Evolutionary conservation across 2,329 filamentous ascomycete genomes (phyloP), one percentile per base, ranked within the genome.

Genomic region (Amesomyces nigricolor): DNA sequence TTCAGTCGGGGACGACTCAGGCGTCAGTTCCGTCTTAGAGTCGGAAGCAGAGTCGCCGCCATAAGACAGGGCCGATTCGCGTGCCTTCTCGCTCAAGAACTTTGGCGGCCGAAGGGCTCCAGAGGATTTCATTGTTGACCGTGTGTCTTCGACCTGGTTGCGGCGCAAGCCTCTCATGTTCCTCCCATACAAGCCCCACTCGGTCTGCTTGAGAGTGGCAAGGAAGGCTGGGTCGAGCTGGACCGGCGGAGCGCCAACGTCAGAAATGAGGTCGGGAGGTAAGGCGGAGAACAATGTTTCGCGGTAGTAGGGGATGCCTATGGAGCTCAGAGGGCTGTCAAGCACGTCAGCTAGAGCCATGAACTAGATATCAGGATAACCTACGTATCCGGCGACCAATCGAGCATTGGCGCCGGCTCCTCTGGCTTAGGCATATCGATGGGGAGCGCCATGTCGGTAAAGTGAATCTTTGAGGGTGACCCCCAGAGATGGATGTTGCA

Each of bases 221-320:
- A 95, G 69, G 35, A 91, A 80, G 30, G 85, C 79, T 2, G 80
- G 75, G 61, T 96, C 91, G 51, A 91, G 78, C 58, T 86, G 89
- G 11, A 79, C 72, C 0, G 91, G 88, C 14, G 91, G 89, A 13
- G 88, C 89, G 37, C 92, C 92, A 39, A 95, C 81, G 68, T 96
- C 91, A 56, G 87, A 92, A 1, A 94, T 72, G 64, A 91, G 78
- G 66, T 92, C 88, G 57, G 83, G 85, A 26, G 94, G 91, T 90
- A 92, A 96, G 38, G 89, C 86, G 2, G 94, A 99, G 38, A 95
- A 78, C 10, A 99, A 78, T 13, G 81, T 78, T 59, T 97, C 92
- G 59, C 91, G 83, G 70, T 99, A 99, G 69, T 91, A 95, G 1
- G 94, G 92, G 80, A 99, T 87, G 10, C 94, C 95, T 50, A 97